Conservation (phyloP, 2,329 filamentous ascomycete species). For the Hypocreales sp. region DNA sequence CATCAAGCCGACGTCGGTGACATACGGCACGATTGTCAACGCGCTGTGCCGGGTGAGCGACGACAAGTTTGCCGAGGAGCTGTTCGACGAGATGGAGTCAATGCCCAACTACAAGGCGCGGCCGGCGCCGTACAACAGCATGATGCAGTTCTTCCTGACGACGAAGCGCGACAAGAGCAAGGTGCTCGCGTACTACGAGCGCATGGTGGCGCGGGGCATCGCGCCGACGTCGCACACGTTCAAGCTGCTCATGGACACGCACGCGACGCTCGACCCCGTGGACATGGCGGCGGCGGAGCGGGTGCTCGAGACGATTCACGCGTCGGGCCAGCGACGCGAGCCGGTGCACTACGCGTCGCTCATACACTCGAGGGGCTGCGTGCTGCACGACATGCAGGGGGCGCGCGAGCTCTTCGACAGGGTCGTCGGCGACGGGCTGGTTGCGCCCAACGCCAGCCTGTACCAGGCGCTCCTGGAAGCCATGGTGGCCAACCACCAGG, state of each 20-base stretch:
- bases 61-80: constrained; percentile 91
- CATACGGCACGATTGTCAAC: constrained; percentile 96
- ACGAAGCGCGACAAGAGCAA: constrained; percentile 93
- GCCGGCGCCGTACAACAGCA: constrained; percentile 93
- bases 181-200: constrained; percentile 86
- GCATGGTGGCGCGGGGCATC: constrained; percentile 80
- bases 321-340: constrained; percentile 62
- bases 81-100: constrained; percentile 98
- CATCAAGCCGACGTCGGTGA: constrained; percentile 92
- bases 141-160: constrained; percentile 98
- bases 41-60: constrained; percentile 93
- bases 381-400: constrained; percentile 76
- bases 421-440: constrained; percentile 51
- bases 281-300: constrained; percentile 77
- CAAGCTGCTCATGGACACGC: constrained; percentile 90
- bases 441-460: constrained; percentile 66
- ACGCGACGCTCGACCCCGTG: constrained; percentile 84
- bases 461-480: constrained; percentile 96
- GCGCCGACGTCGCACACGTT: constrained; percentile 89
- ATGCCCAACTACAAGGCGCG: constrained; percentile 98
- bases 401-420: constrained; percentile 71
- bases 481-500: constrained; percentile 87
- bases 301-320: constrained; percentile 64
- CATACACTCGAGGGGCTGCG: constrained; percentile 91
- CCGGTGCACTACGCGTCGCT: constrained; percentile 91